phyloP scores from a whole-genome alignment of 148 eudicot genomes.

The Arctostaphylos glauca region DNA sequence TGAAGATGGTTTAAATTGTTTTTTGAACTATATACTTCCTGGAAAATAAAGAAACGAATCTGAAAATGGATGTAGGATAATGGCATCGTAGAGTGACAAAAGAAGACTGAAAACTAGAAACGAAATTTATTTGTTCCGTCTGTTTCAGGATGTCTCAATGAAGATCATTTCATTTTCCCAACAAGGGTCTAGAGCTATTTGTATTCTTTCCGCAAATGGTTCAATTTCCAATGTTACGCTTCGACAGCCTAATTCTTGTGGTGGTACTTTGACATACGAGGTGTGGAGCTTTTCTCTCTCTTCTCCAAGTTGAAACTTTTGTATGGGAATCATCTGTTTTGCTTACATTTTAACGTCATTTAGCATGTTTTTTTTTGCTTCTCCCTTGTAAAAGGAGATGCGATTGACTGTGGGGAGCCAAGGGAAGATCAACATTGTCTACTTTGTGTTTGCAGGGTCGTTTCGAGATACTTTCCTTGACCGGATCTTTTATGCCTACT shows the following conservation, averaged over 20 bases:
- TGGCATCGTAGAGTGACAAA: not conserved
- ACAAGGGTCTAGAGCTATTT: conserved; percentile 82
- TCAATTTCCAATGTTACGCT: conserved; percentile 86
- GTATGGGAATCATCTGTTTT: not conserved
- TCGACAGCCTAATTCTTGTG: conserved; percentile 79
- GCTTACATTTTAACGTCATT: not conserved
- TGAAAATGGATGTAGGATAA: not conserved
- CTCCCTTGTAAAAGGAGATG: not conserved
- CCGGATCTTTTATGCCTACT: conserved; percentile 75
- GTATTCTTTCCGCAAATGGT: conserved; percentile 84
- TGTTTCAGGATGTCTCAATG: conserved; percentile 71
- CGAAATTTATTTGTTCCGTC: conserved; percentile 1
- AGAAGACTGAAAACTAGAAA: not conserved
- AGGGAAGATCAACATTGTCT: not conserved
- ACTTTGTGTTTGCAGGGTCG: conserved; percentile 57
- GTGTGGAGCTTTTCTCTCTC: conserved; percentile 30
- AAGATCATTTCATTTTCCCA: conserved; percentile 87
- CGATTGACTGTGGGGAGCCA: not conserved
- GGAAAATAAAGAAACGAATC: not conserved
- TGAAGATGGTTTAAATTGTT: not conserved
- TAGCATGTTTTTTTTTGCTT: not conserved
- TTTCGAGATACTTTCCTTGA: conserved; percentile 77
- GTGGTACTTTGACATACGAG: conserved; percentile 94
- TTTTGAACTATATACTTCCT: not conserved
- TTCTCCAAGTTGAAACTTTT: not conserved